Base-by-base conservation (phyloP, 208 protist species). In the Crithidia acanthocephali region DNA sequence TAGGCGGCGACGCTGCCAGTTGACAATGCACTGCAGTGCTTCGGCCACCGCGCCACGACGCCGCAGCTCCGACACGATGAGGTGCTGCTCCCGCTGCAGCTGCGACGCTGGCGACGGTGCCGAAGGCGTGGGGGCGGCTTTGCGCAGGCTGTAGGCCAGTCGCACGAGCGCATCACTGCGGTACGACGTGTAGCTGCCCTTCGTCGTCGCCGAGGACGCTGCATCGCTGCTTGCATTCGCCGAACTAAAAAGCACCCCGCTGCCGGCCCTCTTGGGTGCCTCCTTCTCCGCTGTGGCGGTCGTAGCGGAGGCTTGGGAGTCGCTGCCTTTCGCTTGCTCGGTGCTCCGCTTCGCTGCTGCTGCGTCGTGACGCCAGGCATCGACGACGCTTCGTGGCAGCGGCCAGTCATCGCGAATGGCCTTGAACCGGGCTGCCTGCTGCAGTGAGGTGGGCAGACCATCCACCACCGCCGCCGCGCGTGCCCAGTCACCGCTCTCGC, bases 21-120 rank as follows among this genome's bases (percentile, higher is more conserved):
- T 88, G n/a, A 80, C 71, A 23, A 87, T 67, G 76, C 90, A 95
- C 76, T 91, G 81, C 40, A 87, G 67, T 1, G 76, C 47, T 47
- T 81, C 76, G 33, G 56, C 13, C 42, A 81, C 67, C 16, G 69
- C 76, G 3, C 62, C 77, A 20, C 80, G 73, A 1, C 56, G 45
- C 2, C 42, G 40, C 32, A 87, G 66, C 57, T 87, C 75, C 4
- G 28, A 15, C 1, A 86, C 27, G 28, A 83, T 63, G n/a, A 20
- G 25, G 42, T 53, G 64, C 58, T 77, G 72, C 22, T 70, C 48
- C 23, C 47, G 9, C 37, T 48, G 57, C 11, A 72, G 37, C 57
- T 30, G 22, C 16, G 20, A 42, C 40, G 40, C 4, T 1, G 64
- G 7, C 15, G 51, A 20, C 9, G 51, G 15, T 8, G n/a, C 28